Evolutionary conservation across 495 filamentous ascomycete species (phyloP), one percentile per base, ranked within the genome.

Genomic region (Hypomontagnella submonticulosa): DNA sequence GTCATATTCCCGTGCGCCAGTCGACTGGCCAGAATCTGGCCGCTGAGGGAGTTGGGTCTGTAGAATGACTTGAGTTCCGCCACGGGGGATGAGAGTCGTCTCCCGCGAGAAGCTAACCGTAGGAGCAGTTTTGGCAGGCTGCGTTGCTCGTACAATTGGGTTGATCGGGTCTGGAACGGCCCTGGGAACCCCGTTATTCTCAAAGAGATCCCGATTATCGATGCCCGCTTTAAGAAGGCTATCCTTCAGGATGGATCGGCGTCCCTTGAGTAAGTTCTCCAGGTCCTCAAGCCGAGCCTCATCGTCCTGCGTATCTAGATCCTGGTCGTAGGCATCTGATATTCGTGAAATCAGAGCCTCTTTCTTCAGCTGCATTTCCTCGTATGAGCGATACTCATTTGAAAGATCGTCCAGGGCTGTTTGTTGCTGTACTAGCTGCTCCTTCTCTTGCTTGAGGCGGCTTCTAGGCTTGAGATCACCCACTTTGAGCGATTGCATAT

Each of bases 61-160:
- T 13, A 79, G 69, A 23, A 83, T 78, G 11, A 84, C 71, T 61
- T 85, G 80, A 13, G 77, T 77, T 51, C 72, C 73, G 57, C 73
- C 74, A 54, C 76, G 70, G 2, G 72, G 73, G 20, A 77, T 63
- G 19, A 60, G 47, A 10, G 69, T 73, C n/a, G 56, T 57, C 15
- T 74, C 68, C 18, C 64, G 69, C 27, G 71, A 73, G 7, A 70
- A 66, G 19, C 32, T 70, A 4, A 41, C 37, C 27, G 61, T 42
- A 9, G 16, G 41, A 9, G 47, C 19, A 50, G 50, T 11, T 57
- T 57, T 60, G 27, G 34, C 50, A 34, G 52, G 34, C 54, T 74
- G 71, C 4, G 71, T 74, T 19, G 69, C 62, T 48, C 63, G 69
- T 23, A 74, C 69, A 19, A 70, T 18, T 23, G 71, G 59, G 37